Percentiles rank a stretch among this genome's conserved stretches.
Evolutionary conservation across 2,329 filamentous ascomycete species (phyloP).

Genomic region (Elsinoe fawcettii): DNA sequence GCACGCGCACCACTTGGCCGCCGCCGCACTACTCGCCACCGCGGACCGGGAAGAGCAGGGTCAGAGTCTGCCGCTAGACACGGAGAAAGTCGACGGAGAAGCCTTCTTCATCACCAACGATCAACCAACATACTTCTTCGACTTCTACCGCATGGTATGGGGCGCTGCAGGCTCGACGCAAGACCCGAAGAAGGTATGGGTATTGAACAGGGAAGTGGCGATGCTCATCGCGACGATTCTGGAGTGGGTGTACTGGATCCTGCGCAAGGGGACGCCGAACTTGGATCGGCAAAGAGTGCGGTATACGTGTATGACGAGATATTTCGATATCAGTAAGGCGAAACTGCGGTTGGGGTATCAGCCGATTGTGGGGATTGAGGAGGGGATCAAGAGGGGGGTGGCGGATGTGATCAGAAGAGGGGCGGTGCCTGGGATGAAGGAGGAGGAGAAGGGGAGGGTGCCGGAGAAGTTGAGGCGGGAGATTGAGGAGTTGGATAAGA

Average conservation of each 20-base stretch:
- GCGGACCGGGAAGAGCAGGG: conserved; percentile 28
- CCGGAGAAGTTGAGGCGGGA: conserved; percentile 12
- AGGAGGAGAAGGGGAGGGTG: conserved; percentile 22
- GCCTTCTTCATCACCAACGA: conserved; percentile 47
- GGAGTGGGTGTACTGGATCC: conserved; percentile 39
- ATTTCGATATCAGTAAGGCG: conserved; percentile 71
- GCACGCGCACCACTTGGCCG: conserved; percentile 45
- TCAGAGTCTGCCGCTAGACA: conserved; percentile 35
- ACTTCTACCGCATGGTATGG: conserved; percentile 43
- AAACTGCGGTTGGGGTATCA: conserved; percentile 61
- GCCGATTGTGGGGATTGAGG: conserved; percentile 58
- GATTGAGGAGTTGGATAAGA: conserved; percentile 16
- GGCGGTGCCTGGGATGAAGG: conserved; percentile 28
- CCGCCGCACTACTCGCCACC: conserved; percentile 42
- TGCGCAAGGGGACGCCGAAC: conserved; percentile 38
- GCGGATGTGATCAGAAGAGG: conserved; percentile 33
- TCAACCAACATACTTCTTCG: conserved; percentile 44
- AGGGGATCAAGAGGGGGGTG: conserved; percentile 48
- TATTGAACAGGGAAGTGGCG: conserved; percentile 35
- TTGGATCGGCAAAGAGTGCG: conserved; percentile 44
- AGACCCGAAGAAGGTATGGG: conserved; percentile 36
- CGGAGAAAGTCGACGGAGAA: conserved; percentile 44
- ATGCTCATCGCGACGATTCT: conserved; percentile 37
- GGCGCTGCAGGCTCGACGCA: conserved; percentile 36
- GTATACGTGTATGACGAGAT: conserved; percentile 67